Evolutionary conservation across 306 rosid species (phyloP).

Genomic region (Castanospermum australe): DNA sequence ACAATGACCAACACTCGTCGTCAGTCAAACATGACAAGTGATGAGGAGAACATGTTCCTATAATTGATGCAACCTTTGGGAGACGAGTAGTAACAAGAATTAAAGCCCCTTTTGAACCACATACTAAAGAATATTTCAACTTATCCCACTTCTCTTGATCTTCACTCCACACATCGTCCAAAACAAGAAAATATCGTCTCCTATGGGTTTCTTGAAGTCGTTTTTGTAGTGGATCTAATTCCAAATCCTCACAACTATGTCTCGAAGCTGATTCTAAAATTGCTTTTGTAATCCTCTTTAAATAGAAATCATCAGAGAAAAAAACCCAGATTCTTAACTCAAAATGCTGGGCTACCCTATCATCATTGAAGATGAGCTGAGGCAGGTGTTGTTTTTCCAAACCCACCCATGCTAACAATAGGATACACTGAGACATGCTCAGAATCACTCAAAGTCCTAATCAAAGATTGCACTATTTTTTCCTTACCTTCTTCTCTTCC

Average conservation of each 20-base stretch:
- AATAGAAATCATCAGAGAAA: constrained; percentile 12
- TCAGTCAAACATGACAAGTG: constrained; percentile 8
- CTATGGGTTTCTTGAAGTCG: neutral
- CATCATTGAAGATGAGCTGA: constrained; percentile 30
- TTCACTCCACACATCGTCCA: constrained; percentile 46
- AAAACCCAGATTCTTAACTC: constrained; percentile 28
- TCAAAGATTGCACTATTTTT: neutral
- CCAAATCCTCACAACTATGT: neutral
- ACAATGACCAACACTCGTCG: constrained; percentile 34
- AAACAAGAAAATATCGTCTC: constrained; percentile 28
- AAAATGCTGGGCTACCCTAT: neutral
- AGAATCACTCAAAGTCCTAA: neutral
- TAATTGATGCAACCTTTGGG: constrained; percentile 23
- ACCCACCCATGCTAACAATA: constrained; percentile 28
- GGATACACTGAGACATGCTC: constrained; percentile 3
- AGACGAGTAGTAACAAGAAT: constrained; percentile 35
- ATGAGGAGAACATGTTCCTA: constrained; percentile 10
- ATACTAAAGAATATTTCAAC: constrained; percentile 18
- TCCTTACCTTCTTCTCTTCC: constrained; percentile 25
- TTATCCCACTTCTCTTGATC: constrained; percentile 29
- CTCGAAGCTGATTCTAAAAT: neutral
- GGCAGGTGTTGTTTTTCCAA: constrained; percentile 39
- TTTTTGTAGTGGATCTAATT: neutral
- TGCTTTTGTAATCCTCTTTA: constrained; percentile 1
- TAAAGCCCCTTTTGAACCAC: constrained; percentile 27